A percentile compares a stretch with the other conserved stretches of the same genome.
These are phyloP conservation scores for Nematocida sp. DNA, from an alignment of 371 early-diverging fungal genomes.

Conservation along the genomic window DNA sequence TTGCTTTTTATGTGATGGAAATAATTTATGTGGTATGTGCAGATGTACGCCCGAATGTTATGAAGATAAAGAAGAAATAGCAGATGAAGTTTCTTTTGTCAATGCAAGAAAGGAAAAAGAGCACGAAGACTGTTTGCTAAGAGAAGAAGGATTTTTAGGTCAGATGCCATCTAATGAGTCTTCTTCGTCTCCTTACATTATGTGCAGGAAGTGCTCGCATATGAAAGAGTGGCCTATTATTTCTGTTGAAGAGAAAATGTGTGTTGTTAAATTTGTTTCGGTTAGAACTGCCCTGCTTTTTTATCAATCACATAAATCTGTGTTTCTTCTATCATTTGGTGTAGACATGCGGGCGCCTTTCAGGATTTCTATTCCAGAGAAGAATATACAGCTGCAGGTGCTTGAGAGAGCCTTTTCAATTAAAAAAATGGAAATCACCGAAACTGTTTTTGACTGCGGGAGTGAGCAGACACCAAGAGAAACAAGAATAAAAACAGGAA, in stretches of 20 bases:
- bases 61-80: not conserved
- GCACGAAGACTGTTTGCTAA: not conserved
- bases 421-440: not conserved
- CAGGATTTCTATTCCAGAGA: not conserved
- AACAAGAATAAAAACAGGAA: not conserved
- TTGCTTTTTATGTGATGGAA: constrained; percentile 16
- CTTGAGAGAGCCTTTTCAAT: constrained; percentile 12
- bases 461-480: not conserved
- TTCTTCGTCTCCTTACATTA: not conserved
- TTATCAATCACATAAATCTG: not conserved
- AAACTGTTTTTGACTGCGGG: not conserved
- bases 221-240: not conserved
- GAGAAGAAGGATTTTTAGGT: not conserved
- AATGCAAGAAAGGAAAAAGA: not conserved
- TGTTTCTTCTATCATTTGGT: not conserved
- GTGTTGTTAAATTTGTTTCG: not conserved
- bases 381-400: not conserved
- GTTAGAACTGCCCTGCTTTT: not conserved
- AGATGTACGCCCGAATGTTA: not conserved
- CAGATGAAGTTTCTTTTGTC: not conserved
- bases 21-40: not conserved
- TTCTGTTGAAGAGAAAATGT: not conserved
- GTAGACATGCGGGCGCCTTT: not conserved
- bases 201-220: constrained; percentile 1
- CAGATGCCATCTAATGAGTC: not conserved